These are phyloP conservation scores for Hypoxylon rickii DNA, from an alignment of 495 filamentous ascomycete genomes.

Conservation along the genomic window DNA sequence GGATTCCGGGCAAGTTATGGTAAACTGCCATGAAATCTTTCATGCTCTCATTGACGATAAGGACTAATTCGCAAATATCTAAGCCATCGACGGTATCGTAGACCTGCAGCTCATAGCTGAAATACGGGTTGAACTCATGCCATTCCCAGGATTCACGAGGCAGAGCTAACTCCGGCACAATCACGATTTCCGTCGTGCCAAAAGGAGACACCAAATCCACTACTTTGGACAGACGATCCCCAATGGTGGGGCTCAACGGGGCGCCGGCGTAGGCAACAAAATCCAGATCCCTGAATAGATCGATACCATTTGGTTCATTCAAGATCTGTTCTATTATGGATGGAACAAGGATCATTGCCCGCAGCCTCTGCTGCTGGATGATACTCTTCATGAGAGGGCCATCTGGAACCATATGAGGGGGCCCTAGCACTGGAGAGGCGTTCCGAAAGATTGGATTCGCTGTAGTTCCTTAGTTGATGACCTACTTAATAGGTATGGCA, in stretches of 20 bases:
- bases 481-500: too few species aligned
- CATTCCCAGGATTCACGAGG: slow-evolving; percentile 30
- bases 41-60: slow-evolving; percentile 13
- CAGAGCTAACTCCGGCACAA: slow-evolving; percentile 4
- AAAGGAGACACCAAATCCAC: slow-evolving; percentile 22
- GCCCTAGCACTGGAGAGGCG: slow-evolving; percentile 29
- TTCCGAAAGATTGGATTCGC: slow-evolving; percentile 24
- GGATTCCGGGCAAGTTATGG: slow-evolving; percentile 42
- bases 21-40: slow-evolving; percentile 34
- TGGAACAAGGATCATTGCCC: slow-evolving; percentile 24
- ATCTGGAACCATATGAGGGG: slow-evolving; percentile 29
- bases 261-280: slow-evolving; percentile 36
- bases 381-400: slow-evolving; percentile 23
- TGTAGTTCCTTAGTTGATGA: not conserved
- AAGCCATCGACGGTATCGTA: slow-evolving; percentile 32
- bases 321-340: slow-evolving; percentile 36
- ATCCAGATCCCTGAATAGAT: slow-evolving; percentile 25
- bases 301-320: slow-evolving; percentile 10
- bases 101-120: slow-evolving; percentile 28
- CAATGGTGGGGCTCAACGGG: slow-evolving; percentile 5
- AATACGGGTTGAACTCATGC: slow-evolving; percentile 30
- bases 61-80: slow-evolving; percentile 24
- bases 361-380: slow-evolving; percentile 29
- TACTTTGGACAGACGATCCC: slow-evolving; percentile 10
- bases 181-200: slow-evolving; percentile 28